phyloP scores from a whole-genome alignment of 2,329 filamentous ascomycete genomes.

The Fusarium torulosum region DNA sequence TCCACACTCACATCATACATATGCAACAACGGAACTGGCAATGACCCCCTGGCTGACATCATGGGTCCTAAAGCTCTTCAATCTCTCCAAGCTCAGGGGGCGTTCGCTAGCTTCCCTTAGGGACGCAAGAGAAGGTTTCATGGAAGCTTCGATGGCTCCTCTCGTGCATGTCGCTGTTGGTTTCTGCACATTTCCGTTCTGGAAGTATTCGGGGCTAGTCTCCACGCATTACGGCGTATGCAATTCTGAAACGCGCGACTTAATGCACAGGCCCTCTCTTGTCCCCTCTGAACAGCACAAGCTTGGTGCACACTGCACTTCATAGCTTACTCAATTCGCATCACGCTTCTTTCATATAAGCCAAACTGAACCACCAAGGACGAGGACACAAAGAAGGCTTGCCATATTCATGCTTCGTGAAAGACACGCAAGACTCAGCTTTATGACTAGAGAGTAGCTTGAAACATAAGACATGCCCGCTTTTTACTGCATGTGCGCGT shows the following conservation, averaged over 20 bases:
- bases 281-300: conserved; percentile 6
- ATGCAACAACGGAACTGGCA: conserved; percentile 1
- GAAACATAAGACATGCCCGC: conserved; percentile 20
- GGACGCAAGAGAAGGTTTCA: conserved; percentile 43
- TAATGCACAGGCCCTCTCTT: conserved; percentile 29
- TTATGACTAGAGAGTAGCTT: conserved; percentile 28
- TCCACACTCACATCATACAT: neutral
- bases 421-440: neutral
- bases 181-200: conserved; percentile 19
- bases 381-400: conserved; percentile 6
- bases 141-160: conserved; percentile 45
- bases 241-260: conserved; percentile 31
- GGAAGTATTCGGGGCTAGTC: conserved; percentile 17
- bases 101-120: conserved; percentile 27
- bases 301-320: conserved; percentile 9
- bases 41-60: conserved; percentile 43
- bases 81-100: conserved; percentile 40
- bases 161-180: conserved; percentile 4
- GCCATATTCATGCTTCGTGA: neutral
- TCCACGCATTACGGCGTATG: conserved; percentile 23
- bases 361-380: neutral
- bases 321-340: neutral
- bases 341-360: conserved; percentile 6
- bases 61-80: conserved; percentile 33
- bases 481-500: conserved; percentile 6